Evolutionary conservation across 495 filamentous ascomycete species (phyloP), one percentile per base, ranked within the genome.

Genomic region (Penicillium cataractarum): DNA sequence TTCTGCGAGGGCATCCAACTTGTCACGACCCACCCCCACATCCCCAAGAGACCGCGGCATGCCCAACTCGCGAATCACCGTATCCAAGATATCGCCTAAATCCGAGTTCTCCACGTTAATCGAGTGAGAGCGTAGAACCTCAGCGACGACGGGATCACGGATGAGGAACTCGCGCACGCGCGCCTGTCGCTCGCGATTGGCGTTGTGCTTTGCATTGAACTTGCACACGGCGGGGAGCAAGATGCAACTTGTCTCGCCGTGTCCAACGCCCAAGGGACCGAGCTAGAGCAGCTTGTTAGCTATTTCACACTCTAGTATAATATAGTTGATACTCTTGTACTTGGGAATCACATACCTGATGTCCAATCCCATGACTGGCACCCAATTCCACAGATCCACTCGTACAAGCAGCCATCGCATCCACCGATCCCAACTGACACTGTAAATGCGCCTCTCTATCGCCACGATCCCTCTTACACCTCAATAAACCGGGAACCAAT

Each of bases 171-270:
- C 68, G 27, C 80, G 70, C 0, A 87, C 77, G 4, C 68, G 71
- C 6, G 69, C 57, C 66, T 89, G 86, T 4, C 78, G 66, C 6
- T 74, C 74, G 8, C 63, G 67, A 57, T 86, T 83, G 26, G 80
- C 79, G 27, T 74, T 78, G 55, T 79, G 68, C 40, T 74, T 64
- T 1, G 80, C 81, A 65, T 89, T 90, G 65, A 76, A 89, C 67
- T 84, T 83, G 70, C 83, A 81, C 6, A 89, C 87, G 6, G 79
- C 80, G 6, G 86, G 86, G 27, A 89, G 73, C 52, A 89, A 76
- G 35, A 90, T 81, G 61, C 86, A 89, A 65, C 82, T 88, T 27
- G 87, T 90, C 71, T 89, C 85, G 35, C 86, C 87, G 65, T 90
- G 87, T 5, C 82, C 83, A 13, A 89, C 86, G 2, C 86, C 87